phyloP scores from a whole-genome alignment of 495 filamentous ascomycete species.

The Neurospora sp. region DNA sequence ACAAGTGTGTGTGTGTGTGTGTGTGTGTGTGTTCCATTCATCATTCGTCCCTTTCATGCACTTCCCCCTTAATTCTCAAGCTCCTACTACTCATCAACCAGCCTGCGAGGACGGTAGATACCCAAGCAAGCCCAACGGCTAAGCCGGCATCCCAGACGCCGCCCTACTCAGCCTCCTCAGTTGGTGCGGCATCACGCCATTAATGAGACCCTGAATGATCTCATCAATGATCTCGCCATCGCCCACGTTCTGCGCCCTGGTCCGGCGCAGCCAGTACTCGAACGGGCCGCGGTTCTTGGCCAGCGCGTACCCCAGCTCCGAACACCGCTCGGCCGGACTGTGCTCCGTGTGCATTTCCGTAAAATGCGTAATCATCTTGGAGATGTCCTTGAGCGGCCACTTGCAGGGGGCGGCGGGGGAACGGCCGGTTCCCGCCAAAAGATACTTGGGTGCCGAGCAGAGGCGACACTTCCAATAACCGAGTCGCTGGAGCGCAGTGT shows the following conservation, averaged over 20 bases:
- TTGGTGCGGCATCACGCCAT: constrained; percentile 22
- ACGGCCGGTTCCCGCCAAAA: constrained; percentile 25
- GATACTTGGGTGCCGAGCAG: constrained; percentile 29
- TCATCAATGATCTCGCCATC: constrained; percentile 23
- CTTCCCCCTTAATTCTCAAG: too few relatives aligned
- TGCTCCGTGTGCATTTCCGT: constrained; percentile 36
- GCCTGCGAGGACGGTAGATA: too few relatives aligned
- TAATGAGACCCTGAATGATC: constrained; percentile 17
- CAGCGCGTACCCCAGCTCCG: constrained; percentile 30
- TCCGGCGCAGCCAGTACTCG: constrained; percentile 35
- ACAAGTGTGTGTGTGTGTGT: too few relatives aligned
- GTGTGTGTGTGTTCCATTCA: too few relatives aligned
- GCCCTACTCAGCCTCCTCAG: constrained; percentile 27
- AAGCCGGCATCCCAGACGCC: constrained; percentile 16
- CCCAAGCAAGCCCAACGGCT: not conserved
- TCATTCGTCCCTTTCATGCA: too few relatives aligned
- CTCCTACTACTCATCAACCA: too few relatives aligned
- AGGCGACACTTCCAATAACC: constrained; percentile 38
- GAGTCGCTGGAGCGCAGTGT: constrained; percentile 25
- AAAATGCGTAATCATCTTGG: constrained; percentile 37
- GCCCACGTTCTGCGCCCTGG: constrained; percentile 24
- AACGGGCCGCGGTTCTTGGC: constrained; percentile 33
- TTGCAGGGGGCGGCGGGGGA: constrained; percentile 36
- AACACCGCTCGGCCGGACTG: constrained; percentile 22
- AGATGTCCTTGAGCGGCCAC: constrained; percentile 36